Evolutionary conservation across 495 filamentous ascomycete species (phyloP).

Genomic region (Platismatia glauca): DNA sequence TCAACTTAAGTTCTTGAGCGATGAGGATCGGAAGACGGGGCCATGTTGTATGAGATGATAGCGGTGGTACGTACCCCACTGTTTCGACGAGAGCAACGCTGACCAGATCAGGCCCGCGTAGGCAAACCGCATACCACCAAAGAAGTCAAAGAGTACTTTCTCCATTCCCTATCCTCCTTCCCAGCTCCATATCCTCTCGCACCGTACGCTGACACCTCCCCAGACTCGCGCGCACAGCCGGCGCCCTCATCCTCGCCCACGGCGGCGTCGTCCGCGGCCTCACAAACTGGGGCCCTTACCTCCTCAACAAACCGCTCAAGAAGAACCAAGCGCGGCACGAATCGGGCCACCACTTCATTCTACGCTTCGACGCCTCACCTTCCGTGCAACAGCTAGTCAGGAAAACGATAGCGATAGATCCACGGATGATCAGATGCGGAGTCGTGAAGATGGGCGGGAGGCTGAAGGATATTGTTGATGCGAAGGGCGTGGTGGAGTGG

Average conservation of each 20-base stretch:
- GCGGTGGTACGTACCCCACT: slow-evolving; percentile 65
- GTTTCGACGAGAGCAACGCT: slow-evolving; percentile 13
- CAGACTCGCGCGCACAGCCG: slow-evolving; percentile 83
- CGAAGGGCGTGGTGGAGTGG: slow-evolving; percentile 55
- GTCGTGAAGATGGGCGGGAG: slow-evolving; percentile 80
- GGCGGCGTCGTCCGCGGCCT: slow-evolving; percentile 88
- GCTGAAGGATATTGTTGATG: slow-evolving; percentile 56
- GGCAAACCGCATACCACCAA: slow-evolving; percentile 50
- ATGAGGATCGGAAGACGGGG: slow-evolving; percentile 23
- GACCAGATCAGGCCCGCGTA: slow-evolving; percentile 63
- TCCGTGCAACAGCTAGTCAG: slow-evolving; percentile 62
- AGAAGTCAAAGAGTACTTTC: slow-evolving; percentile 83
- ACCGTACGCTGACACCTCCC: slow-evolving; percentile 9
- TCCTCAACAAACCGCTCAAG: slow-evolving; percentile 63
- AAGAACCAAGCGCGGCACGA: slow-evolving; percentile 73
- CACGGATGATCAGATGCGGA: slow-evolving; percentile 77
- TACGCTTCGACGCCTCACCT: slow-evolving; percentile 80
- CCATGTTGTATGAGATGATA: slow-evolving; percentile 96
- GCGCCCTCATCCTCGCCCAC: slow-evolving; percentile 68
- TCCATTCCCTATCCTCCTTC: slow-evolving; percentile 16
- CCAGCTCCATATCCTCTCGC: neutral
- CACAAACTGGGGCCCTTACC: slow-evolving; percentile 88
- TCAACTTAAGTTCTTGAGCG: neutral
- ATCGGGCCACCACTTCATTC: slow-evolving; percentile 89
- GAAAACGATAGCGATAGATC: slow-evolving; percentile 73